These are phyloP conservation scores for Leccinum imitatum DNA, from an alignment of 768 basidiomycete genomes.

Conservation along the genomic window DNA sequence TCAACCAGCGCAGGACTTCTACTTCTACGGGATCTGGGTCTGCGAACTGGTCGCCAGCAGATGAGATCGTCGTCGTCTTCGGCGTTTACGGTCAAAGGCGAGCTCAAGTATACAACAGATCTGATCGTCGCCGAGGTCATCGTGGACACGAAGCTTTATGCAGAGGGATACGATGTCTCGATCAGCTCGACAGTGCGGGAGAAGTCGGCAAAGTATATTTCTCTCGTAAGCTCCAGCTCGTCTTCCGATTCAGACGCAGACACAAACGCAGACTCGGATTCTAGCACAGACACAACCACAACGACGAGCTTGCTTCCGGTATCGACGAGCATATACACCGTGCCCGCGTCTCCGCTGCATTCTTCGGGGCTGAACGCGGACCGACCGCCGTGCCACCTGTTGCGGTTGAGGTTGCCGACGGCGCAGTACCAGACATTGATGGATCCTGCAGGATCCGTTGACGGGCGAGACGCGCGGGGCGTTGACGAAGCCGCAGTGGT, in stretches of 20 bases:
- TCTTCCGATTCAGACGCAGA: not conserved
- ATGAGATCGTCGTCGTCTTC: conserved; percentile 39
- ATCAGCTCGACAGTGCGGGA: conserved; percentile 46
- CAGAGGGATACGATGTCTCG: conserved; percentile 63
- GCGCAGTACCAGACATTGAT: conserved; percentile 76
- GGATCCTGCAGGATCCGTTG: conserved; percentile 72
- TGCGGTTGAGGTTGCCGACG: conserved; percentile 82
- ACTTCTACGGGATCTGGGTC: conserved; percentile 24
- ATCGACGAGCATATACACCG: conserved; percentile 60
- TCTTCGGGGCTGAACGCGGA: conserved; percentile 63
- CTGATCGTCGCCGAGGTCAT: conserved; percentile 76
- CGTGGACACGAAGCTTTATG: conserved; percentile 78
- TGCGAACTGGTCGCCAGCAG: conserved; percentile 30
- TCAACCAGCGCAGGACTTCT: conserved; percentile 18
- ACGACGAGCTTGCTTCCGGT: conserved; percentile 47
- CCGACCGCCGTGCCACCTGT: conserved; percentile 63
- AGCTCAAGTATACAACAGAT: conserved; percentile 60
- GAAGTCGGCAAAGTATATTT: conserved; percentile 35
- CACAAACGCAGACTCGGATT: not conserved
- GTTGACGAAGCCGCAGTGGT: conserved; percentile 71
- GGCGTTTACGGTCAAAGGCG: conserved; percentile 61
- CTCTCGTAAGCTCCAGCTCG: conserved; percentile 23
- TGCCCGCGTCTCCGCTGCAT: conserved; percentile 81
- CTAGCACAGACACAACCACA: not conserved
- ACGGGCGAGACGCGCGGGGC: conserved; percentile 64